Evolutionary conservation across 2,329 filamentous ascomycete species (phyloP), one percentile per base, ranked within the genome.

Genomic region (Ophiostoma pallidulum): DNA sequence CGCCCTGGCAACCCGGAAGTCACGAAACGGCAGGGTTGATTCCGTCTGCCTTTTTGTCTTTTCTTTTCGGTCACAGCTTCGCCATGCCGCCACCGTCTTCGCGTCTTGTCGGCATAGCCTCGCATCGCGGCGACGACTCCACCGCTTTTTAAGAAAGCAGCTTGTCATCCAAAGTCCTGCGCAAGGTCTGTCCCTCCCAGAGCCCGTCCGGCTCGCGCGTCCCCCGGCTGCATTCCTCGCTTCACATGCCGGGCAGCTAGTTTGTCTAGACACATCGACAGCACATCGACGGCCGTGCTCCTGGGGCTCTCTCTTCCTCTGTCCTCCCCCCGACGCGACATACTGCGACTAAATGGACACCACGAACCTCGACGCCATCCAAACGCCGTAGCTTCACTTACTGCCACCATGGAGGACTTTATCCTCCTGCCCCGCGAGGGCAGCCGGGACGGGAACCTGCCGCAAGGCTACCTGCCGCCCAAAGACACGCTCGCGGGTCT

Each of bases 341-440:
- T 26, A 45, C n/a, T n/a, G n/a, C 33, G 2, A 3, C 4, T 2
- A 13, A 20, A 19, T 37, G n/a, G n/a, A n/a, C 29, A 12, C 9
- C 41, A 37, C 32, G 12, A n/a, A n/a, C n/a, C n/a, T n/a, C n/a
- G n/a, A n/a, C n/a, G n/a, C n/a, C n/a, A n/a, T n/a, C n/a, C n/a
- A n/a, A n/a, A n/a, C n/a, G n/a, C n/a, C n/a, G n/a, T 28, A 8
- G 31, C n/a, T 12, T 33, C 31, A 12, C n/a, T 33, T 33, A 4
- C 14, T 38, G 9, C 9, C 8, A 14, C 8, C 19, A 53, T 53
- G 51, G 45, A 37, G 16, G 42, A 44, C 33, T 26, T 51, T 20
- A 26, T 53, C 18, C n/a, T 53, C 26, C 42, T 50, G 38, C 16
- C 51, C 2, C 24, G 35, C 26, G 45, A 50, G 13, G 50, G 41